Conservation (phyloP, 2,329 filamentous ascomycete species). For the Eutypella sp. region DNA sequence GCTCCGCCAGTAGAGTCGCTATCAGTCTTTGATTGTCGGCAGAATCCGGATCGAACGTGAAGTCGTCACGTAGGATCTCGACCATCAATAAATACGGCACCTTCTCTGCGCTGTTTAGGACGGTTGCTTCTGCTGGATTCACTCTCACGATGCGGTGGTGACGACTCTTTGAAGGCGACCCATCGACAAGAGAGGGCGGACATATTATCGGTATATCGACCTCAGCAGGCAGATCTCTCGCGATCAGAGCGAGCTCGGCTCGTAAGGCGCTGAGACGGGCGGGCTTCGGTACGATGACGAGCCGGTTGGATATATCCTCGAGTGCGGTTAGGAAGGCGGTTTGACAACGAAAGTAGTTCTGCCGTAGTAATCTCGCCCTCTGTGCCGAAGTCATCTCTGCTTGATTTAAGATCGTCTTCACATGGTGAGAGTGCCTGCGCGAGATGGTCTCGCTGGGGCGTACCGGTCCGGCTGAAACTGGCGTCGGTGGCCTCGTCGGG, state of each 20-base stretch:
- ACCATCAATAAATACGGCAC: slow-evolving; percentile 83
- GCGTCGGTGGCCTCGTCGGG: slow-evolving; percentile 51
- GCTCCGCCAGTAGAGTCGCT: slow-evolving; percentile 51
- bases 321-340: slow-evolving; percentile 76
- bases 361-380: slow-evolving; percentile 66
- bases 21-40: slow-evolving; percentile 66
- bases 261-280: slow-evolving; percentile 75
- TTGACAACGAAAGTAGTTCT: slow-evolving; percentile 79
- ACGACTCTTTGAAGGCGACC: slow-evolving; percentile 67
- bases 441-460: slow-evolving; percentile 44
- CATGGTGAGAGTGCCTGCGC: slow-evolving; percentile 57
- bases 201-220: slow-evolving; percentile 81
- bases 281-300: slow-evolving; percentile 76
- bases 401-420: slow-evolving; percentile 52
- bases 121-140: slow-evolving; percentile 79
- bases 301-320: slow-evolving; percentile 78
- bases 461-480: slow-evolving; percentile 49
- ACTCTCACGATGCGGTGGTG: slow-evolving; percentile 80
- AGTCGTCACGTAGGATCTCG: slow-evolving; percentile 75
- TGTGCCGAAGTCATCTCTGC: slow-evolving; percentile 60
- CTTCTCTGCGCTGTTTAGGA: slow-evolving; percentile 81
- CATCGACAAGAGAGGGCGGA: slow-evolving; percentile 67
- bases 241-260: slow-evolving; percentile 75
- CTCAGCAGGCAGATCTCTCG: slow-evolving; percentile 75
- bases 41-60: slow-evolving; percentile 73